Percentiles rank a stretch among this genome's conserved stretches.
Conservation (phyloP, 495 filamentous ascomycete species). For the Cladorrhinum samala region DNA sequence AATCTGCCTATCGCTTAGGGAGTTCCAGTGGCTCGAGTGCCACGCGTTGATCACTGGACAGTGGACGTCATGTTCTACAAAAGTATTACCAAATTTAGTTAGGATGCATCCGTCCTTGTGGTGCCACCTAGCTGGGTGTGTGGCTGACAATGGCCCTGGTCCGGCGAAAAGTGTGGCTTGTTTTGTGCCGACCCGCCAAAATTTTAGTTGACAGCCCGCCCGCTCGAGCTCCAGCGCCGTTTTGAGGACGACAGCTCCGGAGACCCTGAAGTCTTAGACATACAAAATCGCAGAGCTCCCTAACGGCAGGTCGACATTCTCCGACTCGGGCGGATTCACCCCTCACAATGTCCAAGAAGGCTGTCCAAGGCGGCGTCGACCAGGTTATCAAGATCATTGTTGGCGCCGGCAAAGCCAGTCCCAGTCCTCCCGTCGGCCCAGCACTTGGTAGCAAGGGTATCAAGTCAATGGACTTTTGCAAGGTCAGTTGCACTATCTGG, state of each 20-base stretch:
- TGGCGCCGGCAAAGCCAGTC: conserved; percentile 91
- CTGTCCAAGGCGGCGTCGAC: conserved; percentile 51
- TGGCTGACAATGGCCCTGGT: background rate
- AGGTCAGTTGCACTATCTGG: conserved; percentile 50
- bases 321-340: background rate
- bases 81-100: background rate
- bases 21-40: background rate
- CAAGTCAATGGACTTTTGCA: conserved; percentile 99
- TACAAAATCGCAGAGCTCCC: too few relatives aligned
- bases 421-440: conserved; percentile 95
- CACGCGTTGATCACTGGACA: conserved; percentile 8
- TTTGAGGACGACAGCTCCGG: background rate
- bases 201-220: background rate
- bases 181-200: background rate
- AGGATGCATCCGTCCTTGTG: background rate
- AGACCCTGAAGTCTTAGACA: background rate
- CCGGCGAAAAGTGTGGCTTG: conserved; percentile 10
- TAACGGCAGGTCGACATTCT: too few relatives aligned
- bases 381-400: conserved; percentile 97
- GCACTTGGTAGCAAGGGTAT: conserved; percentile 96
- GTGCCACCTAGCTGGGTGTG: background rate
- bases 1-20: conserved; percentile 1
- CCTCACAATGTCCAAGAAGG: conserved; percentile 70
- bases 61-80: background rate
- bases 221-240: background rate